Base-by-base conservation (phyloP, 2,329 filamentous ascomycete genomes). In the Cladosporium sp. region DNA sequence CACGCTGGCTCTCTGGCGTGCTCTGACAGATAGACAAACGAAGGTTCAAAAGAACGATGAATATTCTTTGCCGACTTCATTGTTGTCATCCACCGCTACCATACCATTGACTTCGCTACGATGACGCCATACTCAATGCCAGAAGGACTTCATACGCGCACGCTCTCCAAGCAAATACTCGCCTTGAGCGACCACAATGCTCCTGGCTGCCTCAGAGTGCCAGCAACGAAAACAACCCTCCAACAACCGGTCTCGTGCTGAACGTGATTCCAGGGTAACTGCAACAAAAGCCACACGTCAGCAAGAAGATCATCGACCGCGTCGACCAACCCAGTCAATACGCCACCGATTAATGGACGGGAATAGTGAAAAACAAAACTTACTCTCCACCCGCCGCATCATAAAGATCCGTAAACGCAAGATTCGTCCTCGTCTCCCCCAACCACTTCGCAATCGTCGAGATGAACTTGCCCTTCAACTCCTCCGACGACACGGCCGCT, bases 401-500 rank as follows among this genome's bases (percentile, higher is more conserved):
- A 62, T 82, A 83, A 17, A 83, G 64, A 69, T 83, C 81, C 12
- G 77, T 78, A 57, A 82, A 70, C 1, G 80, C 68, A 8, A 68
- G 71, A 56, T 77, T 78, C 2, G 77, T 80, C 0, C 75, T 67
- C 3, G 81, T 83, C 55, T 76, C 68, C 25, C 71, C 71, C 36
- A 83, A 72, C 78, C 78, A 83, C 4, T 66, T 74, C 0, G 75
- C 77, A n/a, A 83, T 61, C 9, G 73, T 69, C 7, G 66, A 62
- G 51, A 80, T 74, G 61, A 83, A 80, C 71, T 78, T 72, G 34
- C 75, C 63, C 32, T 75, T 71, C 8, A 80, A 81, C 3, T 69
- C 66, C 0, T 61, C 56, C 12, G 76, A 71, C 1, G 70, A 67
- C 10, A 82, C 66, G 0, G 81, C 75, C 0, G 81, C 81, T 37